phyloP scores from a whole-genome alignment of 306 rosid species.

The apple (Malus domestica) region DNA sequence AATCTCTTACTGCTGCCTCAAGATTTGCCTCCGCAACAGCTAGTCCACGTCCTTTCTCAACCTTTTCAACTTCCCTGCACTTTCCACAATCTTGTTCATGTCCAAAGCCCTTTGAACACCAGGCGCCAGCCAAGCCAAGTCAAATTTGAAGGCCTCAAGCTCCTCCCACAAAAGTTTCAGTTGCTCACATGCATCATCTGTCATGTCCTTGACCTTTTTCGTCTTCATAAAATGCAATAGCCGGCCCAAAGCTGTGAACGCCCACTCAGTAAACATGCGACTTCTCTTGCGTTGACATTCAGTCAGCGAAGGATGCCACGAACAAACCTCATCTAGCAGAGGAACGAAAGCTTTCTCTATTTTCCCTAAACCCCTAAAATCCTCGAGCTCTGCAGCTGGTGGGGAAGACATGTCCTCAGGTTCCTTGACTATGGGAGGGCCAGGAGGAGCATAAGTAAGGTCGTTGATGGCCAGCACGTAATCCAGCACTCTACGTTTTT shows the following conservation, averaged over 20 bases:
- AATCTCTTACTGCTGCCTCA: not conserved
- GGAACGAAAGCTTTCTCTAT: not conserved
- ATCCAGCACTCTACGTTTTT: too few relatives aligned
- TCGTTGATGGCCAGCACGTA: not conserved
- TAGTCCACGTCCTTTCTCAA: not conserved
- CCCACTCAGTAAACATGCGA: not conserved
- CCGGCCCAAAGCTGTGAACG: not conserved
- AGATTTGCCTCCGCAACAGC: not conserved
- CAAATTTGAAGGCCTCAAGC: not conserved
- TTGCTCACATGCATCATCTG: not conserved
- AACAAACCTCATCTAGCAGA: not conserved
- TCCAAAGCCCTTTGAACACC: not conserved
- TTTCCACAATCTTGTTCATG: not conserved
- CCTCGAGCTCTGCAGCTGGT: not conserved
- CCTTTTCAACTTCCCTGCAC: not conserved
- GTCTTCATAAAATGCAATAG: not conserved
- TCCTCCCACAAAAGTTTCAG: not conserved
- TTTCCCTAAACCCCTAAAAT: not conserved
- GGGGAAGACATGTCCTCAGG: not conserved
- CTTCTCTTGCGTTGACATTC: not conserved
- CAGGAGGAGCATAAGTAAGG: not conserved
- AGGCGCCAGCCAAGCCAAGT: constrained; percentile 5
- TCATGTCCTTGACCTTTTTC: not conserved
- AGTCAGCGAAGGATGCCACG: not conserved
- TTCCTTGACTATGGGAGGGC: not conserved